Percentiles rank a stretch among this genome's conserved stretches.
Conservation (phyloP, 2,329 filamentous ascomycete species). For the Arthrobotrys entomopaga region DNA sequence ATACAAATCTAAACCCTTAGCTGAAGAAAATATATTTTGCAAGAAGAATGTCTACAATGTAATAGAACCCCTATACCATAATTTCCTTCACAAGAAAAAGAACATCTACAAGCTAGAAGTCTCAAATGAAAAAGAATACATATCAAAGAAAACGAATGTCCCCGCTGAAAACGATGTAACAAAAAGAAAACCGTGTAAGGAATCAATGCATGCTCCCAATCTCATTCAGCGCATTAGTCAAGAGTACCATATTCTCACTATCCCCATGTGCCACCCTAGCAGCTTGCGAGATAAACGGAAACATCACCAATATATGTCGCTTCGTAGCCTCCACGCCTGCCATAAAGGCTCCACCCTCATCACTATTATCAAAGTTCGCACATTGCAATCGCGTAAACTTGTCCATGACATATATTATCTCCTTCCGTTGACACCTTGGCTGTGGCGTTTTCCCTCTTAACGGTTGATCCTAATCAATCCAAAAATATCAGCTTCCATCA, state of each 20-base stretch:
- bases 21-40: not conserved
- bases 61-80: too few relatives aligned
- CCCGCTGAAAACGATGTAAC: not conserved
- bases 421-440: conserved; percentile 80
- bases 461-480: conserved; percentile 74
- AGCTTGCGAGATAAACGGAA: conserved; percentile 77
- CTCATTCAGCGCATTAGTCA: conserved; percentile 71
- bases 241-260: conserved; percentile 68
- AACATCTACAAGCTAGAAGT: too few relatives aligned
- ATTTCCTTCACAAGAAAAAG: too few relatives aligned
- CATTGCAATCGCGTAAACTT: conserved; percentile 67
- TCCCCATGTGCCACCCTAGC: conserved; percentile 72
- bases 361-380: conserved; percentile 53
- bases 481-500: not conserved
- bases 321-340: conserved; percentile 68
- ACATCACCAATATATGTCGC: conserved; percentile 82
- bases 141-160: too few relatives aligned
- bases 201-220: conserved; percentile 68
- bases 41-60: not conserved
- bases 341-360: conserved; percentile 59
- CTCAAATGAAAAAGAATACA: too few relatives aligned
- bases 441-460: conserved; percentile 89
- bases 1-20: too few relatives aligned
- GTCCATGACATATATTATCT: conserved; percentile 77
- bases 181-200: not conserved